Conservation (phyloP, 495 filamentous ascomycete species). For the Parachaetomium inaequale region DNA sequence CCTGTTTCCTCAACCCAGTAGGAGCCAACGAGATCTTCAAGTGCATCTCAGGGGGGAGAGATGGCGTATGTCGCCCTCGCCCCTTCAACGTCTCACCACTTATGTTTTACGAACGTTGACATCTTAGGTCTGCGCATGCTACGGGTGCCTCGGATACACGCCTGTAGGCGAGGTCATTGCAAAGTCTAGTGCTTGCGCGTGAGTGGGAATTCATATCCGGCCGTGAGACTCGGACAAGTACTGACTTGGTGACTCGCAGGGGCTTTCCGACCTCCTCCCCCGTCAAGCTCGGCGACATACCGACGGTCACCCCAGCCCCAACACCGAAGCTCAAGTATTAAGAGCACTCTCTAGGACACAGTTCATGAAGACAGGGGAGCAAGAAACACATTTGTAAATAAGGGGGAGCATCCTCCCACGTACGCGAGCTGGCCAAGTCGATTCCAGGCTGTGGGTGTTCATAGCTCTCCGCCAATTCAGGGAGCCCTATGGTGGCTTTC, state of each 20-base stretch:
- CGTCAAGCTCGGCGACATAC: slow-evolving; percentile 3
- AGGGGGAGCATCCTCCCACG: too few relatives aligned
- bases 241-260: background rate
- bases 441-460: too few relatives aligned
- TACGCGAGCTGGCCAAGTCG: too few relatives aligned
- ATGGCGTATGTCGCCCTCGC: slow-evolving; percentile 8
- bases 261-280: background rate
- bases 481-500: too few relatives aligned
- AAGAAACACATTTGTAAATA: too few relatives aligned
- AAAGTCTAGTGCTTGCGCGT: slow-evolving; percentile 24
- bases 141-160: slow-evolving; percentile 23
- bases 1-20: slow-evolving; percentile 23
- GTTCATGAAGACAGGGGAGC: too few relatives aligned
- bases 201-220: background rate
- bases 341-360: background rate
- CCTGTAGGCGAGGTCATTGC: slow-evolving; percentile 19
- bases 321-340: background rate
- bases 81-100: background rate
- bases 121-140: slow-evolving; percentile 24
- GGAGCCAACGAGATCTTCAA: slow-evolving; percentile 21
- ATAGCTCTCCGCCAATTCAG: too few relatives aligned
- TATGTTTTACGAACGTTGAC: background rate
- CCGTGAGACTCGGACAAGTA: background rate
- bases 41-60: slow-evolving; percentile 20
- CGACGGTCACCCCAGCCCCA: background rate